Evolutionary conservation across 768 basidiomycete species (phyloP).

Genomic region (Russula earlei): DNA sequence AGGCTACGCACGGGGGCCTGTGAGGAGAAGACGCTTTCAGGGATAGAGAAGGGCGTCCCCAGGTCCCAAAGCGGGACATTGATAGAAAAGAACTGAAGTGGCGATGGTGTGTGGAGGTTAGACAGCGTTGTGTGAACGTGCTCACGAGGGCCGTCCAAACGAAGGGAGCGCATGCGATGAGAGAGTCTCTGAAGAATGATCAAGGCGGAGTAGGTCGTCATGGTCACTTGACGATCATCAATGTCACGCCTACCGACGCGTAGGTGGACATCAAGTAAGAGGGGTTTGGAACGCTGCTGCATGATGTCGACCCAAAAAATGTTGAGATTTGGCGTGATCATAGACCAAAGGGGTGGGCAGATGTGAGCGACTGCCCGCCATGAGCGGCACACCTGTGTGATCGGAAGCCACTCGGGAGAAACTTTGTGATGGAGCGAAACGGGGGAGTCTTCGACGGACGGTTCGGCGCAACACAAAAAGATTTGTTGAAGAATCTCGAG

Average conservation of each 20-base stretch:
- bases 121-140: background rate
- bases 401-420: conserved; percentile 10
- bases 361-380: conserved; percentile 2
- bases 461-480: conserved; percentile 4
- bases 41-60: background rate
- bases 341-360: conserved; percentile 4
- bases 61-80: conserved; percentile 7
- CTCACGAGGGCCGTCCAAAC: conserved; percentile 3
- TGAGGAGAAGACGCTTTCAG: background rate
- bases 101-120: background rate
- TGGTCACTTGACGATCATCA: conserved; percentile 1
- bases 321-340: conserved; percentile 10
- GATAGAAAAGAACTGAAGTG: background rate
- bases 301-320: conserved; percentile 1
- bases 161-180: conserved; percentile 5
- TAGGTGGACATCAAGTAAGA: conserved; percentile 9
- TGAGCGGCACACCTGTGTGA: conserved; percentile 10
- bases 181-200: background rate
- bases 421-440: background rate
- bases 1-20: background rate
- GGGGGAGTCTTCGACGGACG: background rate
- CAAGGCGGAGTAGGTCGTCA: background rate
- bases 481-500: conserved; percentile 7
- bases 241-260: conserved; percentile 4
- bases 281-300: conserved; percentile 1